Evolutionary conservation across 306 rosid species (phyloP), one percentile per base, ranked within the genome.

Genomic region (Quercus rubra): DNA sequence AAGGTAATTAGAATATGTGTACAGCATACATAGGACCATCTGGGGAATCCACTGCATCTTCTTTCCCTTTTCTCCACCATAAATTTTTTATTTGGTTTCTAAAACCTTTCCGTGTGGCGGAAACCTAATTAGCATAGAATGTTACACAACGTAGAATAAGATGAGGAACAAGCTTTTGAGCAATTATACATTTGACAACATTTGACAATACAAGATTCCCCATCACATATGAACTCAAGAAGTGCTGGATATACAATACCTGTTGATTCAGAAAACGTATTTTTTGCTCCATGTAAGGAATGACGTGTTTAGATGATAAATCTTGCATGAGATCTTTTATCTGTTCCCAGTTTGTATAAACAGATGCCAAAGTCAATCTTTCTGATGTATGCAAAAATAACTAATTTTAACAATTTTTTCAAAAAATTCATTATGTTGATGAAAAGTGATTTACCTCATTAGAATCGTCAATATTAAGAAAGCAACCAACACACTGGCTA

Each of bases 1-100:
- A 23, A 70, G 71, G 21, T 61, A 49, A 59, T 77, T 57, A 76
- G 76, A 77, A 83, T 68, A 79, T 12, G 51, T 57, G 77, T 71
- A 69, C 63, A 46, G 75, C 91, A 84, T 91, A 96, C 99, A 33
- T 86, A 46, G 96, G 90, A 79, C 97, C 99, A 81, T 67, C 77
- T 67, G 87, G 90, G 71, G 93, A 88, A 81, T 96, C 99, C 66
- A 80, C 90, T 55, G 80, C 62, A 35, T 96, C 99, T 20, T 93
- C 99, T 89, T 95, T 96, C 84, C 99, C 99, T 87, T 96, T 96
- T 83, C 99, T 91, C 99, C 99, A 96, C 99, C 99, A 96, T 83
- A 96, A 83, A 84, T 89, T 96, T 85, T 96, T 96, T 54, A 96
- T 84, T 88, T 96, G 99, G 88, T 96, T 96, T 85, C 80, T 90